Conservation (phyloP, 1,284 basidiomycete genomes). For the Melampsora larici-populina region DNA sequence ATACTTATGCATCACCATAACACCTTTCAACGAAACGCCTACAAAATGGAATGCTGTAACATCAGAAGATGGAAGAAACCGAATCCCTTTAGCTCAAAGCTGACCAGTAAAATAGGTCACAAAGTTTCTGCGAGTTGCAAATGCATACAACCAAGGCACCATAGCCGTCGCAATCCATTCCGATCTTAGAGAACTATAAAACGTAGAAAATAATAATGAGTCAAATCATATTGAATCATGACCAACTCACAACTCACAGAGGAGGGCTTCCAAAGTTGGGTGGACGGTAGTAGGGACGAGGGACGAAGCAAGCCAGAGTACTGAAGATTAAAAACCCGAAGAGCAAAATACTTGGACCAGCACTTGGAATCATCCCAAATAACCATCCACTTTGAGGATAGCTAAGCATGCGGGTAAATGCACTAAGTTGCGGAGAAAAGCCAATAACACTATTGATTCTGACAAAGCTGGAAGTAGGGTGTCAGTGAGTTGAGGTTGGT, state of each 20-base stretch:
- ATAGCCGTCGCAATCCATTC: constrained; percentile 39
- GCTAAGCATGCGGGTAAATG: constrained; percentile 21
- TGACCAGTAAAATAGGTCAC: constrained; percentile 23
- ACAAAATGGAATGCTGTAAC: neutral
- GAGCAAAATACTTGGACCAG: constrained; percentile 27
- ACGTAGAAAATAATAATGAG: neutral
- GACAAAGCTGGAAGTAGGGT: constrained; percentile 10
- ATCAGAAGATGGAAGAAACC: neutral
- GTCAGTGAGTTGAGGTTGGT: too few relatives aligned
- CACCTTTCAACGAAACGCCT: constrained; percentile 26
- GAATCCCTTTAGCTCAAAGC: neutral
- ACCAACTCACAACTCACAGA: constrained; percentile 31
- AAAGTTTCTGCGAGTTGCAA: constrained; percentile 29
- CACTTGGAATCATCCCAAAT: constrained; percentile 10
- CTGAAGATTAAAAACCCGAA: constrained; percentile 35
- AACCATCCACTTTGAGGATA: constrained; percentile 27
- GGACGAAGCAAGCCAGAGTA: constrained; percentile 12
- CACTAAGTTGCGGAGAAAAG: constrained; percentile 13
- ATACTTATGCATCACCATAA: constrained; percentile 39
- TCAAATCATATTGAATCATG: neutral
- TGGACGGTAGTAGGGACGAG: neutral
- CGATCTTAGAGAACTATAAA: constrained; percentile 21
- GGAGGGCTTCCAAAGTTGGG: constrained; percentile 5
- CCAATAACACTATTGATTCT: constrained; percentile 9
- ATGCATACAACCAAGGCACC: constrained; percentile 28